Conservation (phyloP, 345 rosid genomes). For the Rubroshorea leprosula region DNA sequence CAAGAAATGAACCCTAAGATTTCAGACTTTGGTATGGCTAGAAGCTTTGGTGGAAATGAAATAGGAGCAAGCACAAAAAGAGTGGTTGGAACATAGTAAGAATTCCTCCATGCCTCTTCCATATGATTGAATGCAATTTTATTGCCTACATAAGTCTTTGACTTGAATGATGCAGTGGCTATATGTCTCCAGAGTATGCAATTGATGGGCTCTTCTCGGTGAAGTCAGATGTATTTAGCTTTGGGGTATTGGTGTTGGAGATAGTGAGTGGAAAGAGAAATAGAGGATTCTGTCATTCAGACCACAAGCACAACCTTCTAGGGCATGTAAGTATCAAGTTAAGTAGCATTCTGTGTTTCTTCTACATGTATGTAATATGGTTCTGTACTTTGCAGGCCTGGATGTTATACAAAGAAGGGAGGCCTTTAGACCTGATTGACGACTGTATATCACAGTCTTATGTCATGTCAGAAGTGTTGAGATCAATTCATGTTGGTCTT, state of each 20-base stretch:
- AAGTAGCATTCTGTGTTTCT: too few species aligned
- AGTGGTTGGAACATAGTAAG: conserved; percentile 15
- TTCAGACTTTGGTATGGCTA: conserved; percentile 35
- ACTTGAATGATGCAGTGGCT: not conserved
- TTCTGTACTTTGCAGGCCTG: conserved; percentile 32
- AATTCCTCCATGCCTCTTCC: not conserved
- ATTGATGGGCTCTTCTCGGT: conserved; percentile 3
- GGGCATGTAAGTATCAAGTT: not conserved
- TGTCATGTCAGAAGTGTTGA: conserved; percentile 6
- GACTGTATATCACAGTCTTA: too few species aligned
- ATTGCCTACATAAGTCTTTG: not conserved
- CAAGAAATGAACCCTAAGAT: conserved; percentile 36
- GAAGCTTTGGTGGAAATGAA: conserved; percentile 30
- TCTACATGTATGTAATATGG: too few species aligned
- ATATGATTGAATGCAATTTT: not conserved
- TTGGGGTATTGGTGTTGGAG: conserved; percentile 9
- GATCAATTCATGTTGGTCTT: conserved; percentile 16
- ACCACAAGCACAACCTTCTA: conserved; percentile 1
- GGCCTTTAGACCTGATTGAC: conserved; percentile 15
- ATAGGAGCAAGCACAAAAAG: conserved; percentile 11
- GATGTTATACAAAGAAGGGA: conserved; percentile 24
- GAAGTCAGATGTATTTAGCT: conserved; percentile 8
- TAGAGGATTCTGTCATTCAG: conserved; percentile 4
- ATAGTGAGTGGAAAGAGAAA: conserved; percentile 8
- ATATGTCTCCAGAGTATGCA: conserved; percentile 14